Evolutionary conservation across 768 basidiomycete genomes (phyloP).

Genomic region (Phanerodontia chrysosporium): DNA sequence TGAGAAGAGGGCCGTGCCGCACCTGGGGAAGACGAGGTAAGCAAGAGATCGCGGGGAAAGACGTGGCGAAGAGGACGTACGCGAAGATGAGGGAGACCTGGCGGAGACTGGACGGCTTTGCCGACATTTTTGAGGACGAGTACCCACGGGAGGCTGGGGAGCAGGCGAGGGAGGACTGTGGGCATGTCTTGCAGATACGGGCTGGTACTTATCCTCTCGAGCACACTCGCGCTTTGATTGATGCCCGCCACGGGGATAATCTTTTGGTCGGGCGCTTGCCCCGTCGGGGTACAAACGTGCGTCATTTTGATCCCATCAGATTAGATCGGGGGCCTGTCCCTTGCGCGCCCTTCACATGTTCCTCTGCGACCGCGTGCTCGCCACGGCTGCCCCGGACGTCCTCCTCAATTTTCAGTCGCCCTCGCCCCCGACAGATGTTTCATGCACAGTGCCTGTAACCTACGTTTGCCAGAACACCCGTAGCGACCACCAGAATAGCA

Average conservation of each 20-base stretch:
- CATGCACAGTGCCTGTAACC: background rate
- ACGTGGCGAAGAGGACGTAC: conserved; percentile 36
- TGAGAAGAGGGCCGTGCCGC: conserved; percentile 85
- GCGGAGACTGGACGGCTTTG: conserved; percentile 23
- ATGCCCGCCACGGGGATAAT: background rate
- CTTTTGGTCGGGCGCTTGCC: background rate
- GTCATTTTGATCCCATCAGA: conserved; percentile 5
- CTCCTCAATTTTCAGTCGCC: background rate
- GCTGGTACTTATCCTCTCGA: background rate
- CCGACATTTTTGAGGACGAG: conserved; percentile 4
- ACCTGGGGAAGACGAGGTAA: conserved; percentile 36
- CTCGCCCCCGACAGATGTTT: background rate
- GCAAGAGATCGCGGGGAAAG: conserved; percentile 2
- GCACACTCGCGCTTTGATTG: background rate
- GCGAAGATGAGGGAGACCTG: conserved; percentile 84
- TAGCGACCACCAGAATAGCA: background rate
- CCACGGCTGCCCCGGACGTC: background rate
- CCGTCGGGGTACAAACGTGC: background rate
- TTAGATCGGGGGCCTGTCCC: background rate
- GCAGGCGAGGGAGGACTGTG: background rate
- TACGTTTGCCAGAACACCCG: background rate
- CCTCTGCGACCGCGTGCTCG: background rate
- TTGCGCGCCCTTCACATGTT: background rate
- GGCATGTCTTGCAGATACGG: background rate
- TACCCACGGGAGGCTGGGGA: background rate